Conservation (phyloP, 257 asterid genomes). For the Misopates orontium region DNA sequence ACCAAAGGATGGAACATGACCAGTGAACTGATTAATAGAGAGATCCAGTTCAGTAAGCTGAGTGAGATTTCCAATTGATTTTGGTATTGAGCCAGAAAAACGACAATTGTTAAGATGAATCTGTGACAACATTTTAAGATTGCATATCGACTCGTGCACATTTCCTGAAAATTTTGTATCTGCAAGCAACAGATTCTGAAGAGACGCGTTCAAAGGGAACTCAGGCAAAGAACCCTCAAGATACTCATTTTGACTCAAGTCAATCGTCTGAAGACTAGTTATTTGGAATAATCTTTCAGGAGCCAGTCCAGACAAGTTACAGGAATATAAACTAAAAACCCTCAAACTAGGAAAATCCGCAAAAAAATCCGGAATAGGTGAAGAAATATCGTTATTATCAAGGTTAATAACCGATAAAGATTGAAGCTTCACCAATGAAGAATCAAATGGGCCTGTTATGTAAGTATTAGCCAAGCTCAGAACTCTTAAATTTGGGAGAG, state of each 20-base stretch:
- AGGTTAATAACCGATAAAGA: slow-evolving; percentile 48
- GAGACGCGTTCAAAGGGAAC: slow-evolving; percentile 43
- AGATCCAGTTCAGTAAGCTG: slow-evolving; percentile 43
- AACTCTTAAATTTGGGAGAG: slow-evolving; percentile 38
- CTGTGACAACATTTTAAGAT: slow-evolving; percentile 37
- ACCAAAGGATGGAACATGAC: slow-evolving; percentile 51
- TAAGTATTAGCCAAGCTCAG: slow-evolving; percentile 44
- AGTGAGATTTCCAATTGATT: slow-evolving; percentile 43
- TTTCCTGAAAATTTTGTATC: slow-evolving; percentile 47
- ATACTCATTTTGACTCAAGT: slow-evolving; percentile 38
- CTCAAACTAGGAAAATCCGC: slow-evolving; percentile 41
- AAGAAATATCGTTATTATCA: slow-evolving; percentile 40
- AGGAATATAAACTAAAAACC: slow-evolving; percentile 32
- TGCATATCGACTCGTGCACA: slow-evolving; percentile 52
- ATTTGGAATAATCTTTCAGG: slow-evolving; percentile 48
- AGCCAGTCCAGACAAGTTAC: slow-evolving; percentile 37
- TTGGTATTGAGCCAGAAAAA: slow-evolving; percentile 56
- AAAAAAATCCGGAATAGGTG: slow-evolving; percentile 39
- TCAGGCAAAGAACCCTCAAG: slow-evolving; percentile 61
- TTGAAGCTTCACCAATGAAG: slow-evolving; percentile 36
- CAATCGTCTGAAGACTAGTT: slow-evolving; percentile 36
- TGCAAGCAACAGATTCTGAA: slow-evolving; percentile 39
- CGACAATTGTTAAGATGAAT: slow-evolving; percentile 38
- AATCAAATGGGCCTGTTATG: slow-evolving; percentile 40
- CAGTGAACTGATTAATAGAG: slow-evolving; percentile 37